Base-by-base conservation (phyloP, 257 asterid genomes). In the Ajuga chamaepitys region DNA sequence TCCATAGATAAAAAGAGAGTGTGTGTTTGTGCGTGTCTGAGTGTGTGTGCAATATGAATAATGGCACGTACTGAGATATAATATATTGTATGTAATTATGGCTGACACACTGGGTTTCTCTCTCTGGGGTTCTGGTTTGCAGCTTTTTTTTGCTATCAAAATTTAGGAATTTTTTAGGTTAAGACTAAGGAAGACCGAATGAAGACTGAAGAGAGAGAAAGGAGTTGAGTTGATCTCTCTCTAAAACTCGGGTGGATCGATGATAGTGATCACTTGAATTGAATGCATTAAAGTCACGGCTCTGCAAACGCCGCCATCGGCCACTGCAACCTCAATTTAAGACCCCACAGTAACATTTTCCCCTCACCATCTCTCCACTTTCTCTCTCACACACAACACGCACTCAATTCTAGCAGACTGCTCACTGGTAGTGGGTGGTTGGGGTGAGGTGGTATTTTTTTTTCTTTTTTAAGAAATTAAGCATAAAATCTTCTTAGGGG, bases 281-380 rank as follows among this genome's bases (percentile, higher is more conserved):
- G 55, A 70, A 60, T 71, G 82, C 93, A 86, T 82, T 92, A 83
- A 88, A 82, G 75, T 83, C 78, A 74, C 88, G 75, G 89, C 78
- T 69, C 95, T 88, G 92, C 89, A 86, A 84, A 86, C 93, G 97
- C 97, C 96, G 97, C 96, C 97, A 81, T 74, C 77, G 73, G 88
- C 75, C 83, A 73, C 91, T 82, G 79, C 79, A 52, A 84, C 91
- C 86, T 82, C 84, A 78, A 88, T 84, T 86, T 76, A 86, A 81
- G 86, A 74, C 84, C 74, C 80, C 75, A 62, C 75, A 62, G 71
- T 68, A 46, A 34, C 51, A 51, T 8, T 21, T 25, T 11, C 30
- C 9, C 30, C 5, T n/a, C n/a, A n/a, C 11, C 16, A 7, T 6
- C 74, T 44, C 65, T 73, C 47, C n/a, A 68, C 82, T 72, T 75